Evolutionary conservation across 208 protist species (phyloP).

Genomic region (Trichomonas vaginalis): DNA sequence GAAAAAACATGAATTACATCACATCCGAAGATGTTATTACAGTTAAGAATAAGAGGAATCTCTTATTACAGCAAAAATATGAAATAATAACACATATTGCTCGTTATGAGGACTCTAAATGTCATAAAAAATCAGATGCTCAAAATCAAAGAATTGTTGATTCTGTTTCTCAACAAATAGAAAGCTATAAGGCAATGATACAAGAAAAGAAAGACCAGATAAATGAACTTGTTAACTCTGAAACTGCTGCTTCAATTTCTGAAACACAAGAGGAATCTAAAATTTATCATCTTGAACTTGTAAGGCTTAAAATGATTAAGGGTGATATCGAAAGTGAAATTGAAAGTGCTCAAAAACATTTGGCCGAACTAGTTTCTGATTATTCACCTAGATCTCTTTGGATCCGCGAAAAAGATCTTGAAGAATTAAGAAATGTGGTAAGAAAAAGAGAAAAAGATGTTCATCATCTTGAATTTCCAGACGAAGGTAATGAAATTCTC

Average conservation of each 20-base stretch:
- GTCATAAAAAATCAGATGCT: neutral
- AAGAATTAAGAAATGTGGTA: neutral
- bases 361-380: neutral
- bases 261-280: neutral
- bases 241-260: neutral
- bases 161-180: neutral
- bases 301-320: neutral
- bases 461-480: neutral
- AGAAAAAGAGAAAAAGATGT: neutral
- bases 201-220: neutral
- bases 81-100: neutral
- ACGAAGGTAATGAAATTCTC: neutral
- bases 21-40: neutral
- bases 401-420: neutral
- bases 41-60: neutral
- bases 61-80: neutral
- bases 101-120: neutral
- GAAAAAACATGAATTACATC: neutral
- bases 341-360: neutral
- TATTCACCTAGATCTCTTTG: neutral
- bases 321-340: neutral
- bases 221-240: neutral
- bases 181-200: neutral
- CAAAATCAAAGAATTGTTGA: neutral
- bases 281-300: neutral